phyloP scores from a whole-genome alignment of 2,329 filamentous ascomycete genomes.

The Cladorrhinum sp. region DNA sequence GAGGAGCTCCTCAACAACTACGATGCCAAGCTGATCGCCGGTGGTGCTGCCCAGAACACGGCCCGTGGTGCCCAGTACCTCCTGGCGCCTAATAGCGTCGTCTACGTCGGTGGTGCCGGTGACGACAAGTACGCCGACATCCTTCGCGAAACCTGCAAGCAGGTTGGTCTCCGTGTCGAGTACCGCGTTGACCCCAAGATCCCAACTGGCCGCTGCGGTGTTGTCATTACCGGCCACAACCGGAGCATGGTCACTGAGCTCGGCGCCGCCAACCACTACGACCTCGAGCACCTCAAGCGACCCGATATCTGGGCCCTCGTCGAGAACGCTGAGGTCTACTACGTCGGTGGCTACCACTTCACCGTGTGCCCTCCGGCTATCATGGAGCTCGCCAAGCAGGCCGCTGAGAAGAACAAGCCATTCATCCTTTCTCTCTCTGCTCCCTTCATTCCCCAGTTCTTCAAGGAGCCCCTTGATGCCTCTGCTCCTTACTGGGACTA shows the following conservation, averaged over 20 bases:
- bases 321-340: conserved; percentile 83
- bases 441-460: conserved; percentile 95
- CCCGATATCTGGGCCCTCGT: conserved; percentile 90
- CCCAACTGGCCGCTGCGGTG: conserved; percentile 90
- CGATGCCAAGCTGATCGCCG: conserved; percentile 90
- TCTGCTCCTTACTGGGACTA: conserved; percentile 92
- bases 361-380: conserved; percentile 93
- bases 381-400: conserved; percentile 85
- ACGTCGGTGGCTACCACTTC: conserved; percentile 95
- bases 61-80: conserved; percentile 96
- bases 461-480: conserved; percentile 90
- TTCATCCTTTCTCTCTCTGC: conserved; percentile 92
- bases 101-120: conserved; percentile 91
- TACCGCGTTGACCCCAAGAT: conserved; percentile 85
- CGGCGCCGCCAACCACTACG: conserved; percentile 95
- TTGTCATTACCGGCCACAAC: conserved; percentile 95
- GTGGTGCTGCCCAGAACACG: conserved; percentile 96
- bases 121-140: conserved; percentile 94
- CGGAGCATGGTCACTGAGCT: conserved; percentile 93
- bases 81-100: conserved; percentile 81
- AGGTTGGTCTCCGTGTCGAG: conserved; percentile 87
- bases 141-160: conserved; percentile 78
- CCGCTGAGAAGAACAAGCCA: conserved; percentile 82
- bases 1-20: conserved; percentile 92
- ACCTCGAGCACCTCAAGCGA: conserved; percentile 86